Conservation (phyloP, 805 yeast genomes). For the Saturnispora saitoi region DNA sequence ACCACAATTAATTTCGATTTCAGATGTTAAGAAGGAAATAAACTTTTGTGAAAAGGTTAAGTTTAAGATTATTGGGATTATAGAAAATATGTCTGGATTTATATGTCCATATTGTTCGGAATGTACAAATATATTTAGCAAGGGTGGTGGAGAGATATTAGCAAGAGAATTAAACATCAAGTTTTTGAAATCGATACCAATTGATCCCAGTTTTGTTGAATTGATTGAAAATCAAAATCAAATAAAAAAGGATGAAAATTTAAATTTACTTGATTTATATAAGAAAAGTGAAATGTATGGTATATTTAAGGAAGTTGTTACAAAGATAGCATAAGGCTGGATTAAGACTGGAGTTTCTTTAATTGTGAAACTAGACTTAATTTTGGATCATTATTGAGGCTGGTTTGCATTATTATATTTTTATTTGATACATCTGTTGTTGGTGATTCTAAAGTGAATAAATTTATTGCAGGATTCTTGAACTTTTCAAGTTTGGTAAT, state of each 20-base stretch:
- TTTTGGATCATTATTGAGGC: background rate
- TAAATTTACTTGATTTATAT: conserved; percentile 32
- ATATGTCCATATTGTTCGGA: conserved; percentile 91
- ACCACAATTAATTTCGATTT: conserved; percentile 88
- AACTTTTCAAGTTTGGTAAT: background rate
- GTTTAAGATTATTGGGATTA: conserved; percentile 70
- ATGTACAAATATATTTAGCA: conserved; percentile 83
- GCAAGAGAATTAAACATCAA: conserved; percentile 55
- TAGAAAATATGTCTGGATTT: conserved; percentile 96
- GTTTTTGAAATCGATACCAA: conserved; percentile 82
- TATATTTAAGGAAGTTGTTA: conserved; percentile 35
- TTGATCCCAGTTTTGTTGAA: conserved; percentile 86
- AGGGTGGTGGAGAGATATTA: conserved; percentile 80
- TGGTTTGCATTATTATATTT: background rate
- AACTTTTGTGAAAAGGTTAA: conserved; percentile 85
- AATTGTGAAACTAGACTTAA: background rate
- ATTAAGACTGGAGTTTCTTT: background rate
- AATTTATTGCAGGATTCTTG: conserved; percentile 3
- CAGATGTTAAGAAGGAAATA: conserved; percentile 91
- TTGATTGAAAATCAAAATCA: conserved; percentile 78
- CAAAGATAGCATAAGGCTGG: background rate
- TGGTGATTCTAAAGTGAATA: background rate
- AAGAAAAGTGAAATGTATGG: conserved; percentile 30
- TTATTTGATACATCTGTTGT: conserved; percentile 1
- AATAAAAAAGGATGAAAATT: conserved; percentile 34